Base-by-base conservation (phyloP, 108 stramenopile species). In the Stephanodiscus triporus region DNA sequence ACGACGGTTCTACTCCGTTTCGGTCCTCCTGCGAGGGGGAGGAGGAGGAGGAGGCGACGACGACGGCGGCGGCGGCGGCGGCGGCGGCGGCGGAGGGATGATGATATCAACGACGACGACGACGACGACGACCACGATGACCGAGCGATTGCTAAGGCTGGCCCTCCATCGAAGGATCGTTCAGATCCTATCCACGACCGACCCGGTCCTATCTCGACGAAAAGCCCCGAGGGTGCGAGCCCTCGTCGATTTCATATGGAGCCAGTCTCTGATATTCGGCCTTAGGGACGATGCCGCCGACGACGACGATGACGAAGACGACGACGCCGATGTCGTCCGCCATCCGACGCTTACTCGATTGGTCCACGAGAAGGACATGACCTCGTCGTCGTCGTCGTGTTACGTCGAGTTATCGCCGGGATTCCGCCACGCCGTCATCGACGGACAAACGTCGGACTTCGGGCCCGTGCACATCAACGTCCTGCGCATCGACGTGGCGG, bases 381-480 rank as follows among this genome's bases (percentile, higher is more conserved):
- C 54, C 23, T 66, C 64, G 48, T 55, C 63, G 55, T 56, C 63
- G 36, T 67, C 66, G 1, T 22, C 48, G n/a, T 29, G 38, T 1
- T 70, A 70, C 59, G 37, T 71, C 40, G 70, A 72, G 51, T 76
- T 76, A 29, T 8, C 6, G 5, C 75, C 70, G 1, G 75, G 75
- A 20, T 76, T 71, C 50, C 48, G 64, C 54, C 75, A 71, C 40
- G 73, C 72, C n/a, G 74, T 73, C 19, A 57, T 73, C 14, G 72
- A 60, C n/a, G 77, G 72, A 9, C 34, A 2, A 1, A 51, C 77
- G 20, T 67, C 36, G 7, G 75, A 76, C 69, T 78, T 54, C 68
- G 77, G 72, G 0, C 77, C 77, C 23, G 72, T 78, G 0, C 72
- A 78, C 67, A 74, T 78, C 17, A 78, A 78, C 40, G 57, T 78